Evolutionary conservation across 129 eudicot species (phyloP), one percentile per base, ranked within the genome.

Genomic region (Ambrosia artemisiifolia): DNA sequence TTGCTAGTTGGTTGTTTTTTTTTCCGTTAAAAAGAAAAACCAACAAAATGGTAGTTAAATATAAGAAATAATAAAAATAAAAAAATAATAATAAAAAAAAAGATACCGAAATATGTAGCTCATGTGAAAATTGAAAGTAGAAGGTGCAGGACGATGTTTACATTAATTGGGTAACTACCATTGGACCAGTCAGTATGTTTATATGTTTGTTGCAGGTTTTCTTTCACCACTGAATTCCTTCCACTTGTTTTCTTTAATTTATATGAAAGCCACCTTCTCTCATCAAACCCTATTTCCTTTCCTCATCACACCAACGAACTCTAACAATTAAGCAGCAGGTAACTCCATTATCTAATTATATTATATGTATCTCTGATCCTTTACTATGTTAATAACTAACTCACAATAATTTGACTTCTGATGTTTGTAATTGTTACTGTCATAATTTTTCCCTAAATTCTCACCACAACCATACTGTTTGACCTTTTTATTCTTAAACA

Each of bases 271-370:
- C 78, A 12, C 12, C 19, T 48, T 51, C 50, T 17, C 60, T 43
- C 74, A 33, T 43, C 74, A 33, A 76, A 75, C 74, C 80, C 80
- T 56, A 67, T 56, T 12, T 30, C 33, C 17, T 2, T 28, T 34
- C 62, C n/a, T 44, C 47, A 49, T 73, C 75, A 33, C 77, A 46
- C 68, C 59, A 46, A 2, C 57, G 5, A 14, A 11, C 46, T 71
- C 20, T 36, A 38, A 57, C 30, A 71, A 24, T 43, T 10, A 16
- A 71, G 59, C 80, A 75, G 80, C 80, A 75, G 80, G 80, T 75
- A 75, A 75, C 14, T 53, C 66, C 48, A 36, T 43, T 34, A 72
- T 28, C 17, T 43, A 40, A 42, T 30, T 59, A 13, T 14, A 50
- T 50, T 1, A 34, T 1, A 9, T 24, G 28, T 24, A 48, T 32